Base-by-base conservation (phyloP, 1,139 yeast genomes). In the Saccharomyces pastorianus region DNA sequence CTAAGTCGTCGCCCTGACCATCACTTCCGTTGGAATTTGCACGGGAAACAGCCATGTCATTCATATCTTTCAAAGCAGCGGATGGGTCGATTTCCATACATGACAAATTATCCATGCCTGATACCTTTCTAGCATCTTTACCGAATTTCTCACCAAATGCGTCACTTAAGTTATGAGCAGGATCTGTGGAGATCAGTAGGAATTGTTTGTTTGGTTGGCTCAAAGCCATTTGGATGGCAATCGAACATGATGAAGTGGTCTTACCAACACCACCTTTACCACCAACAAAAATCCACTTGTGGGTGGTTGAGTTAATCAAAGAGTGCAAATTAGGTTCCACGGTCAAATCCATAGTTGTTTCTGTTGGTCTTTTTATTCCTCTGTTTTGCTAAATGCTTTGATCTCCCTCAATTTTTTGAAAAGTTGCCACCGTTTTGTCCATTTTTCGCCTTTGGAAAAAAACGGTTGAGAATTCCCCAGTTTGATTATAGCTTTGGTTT, bases 241-340 rank as follows among this genome's bases (percentile, higher is more conserved):
- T 80, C 25, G 98, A 90, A 51, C 96, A 91, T 0, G 98, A 91
- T 2, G 97, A 88, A 48, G 99, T 93, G 61, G 99, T 93, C 71
- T 93, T 93, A 63, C 99, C 99, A 44, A 93, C 99, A 73, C 99
- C 99, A 70, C 99, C 99, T 76, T 93, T 93, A 64, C 99, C 99
- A 58, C 99, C 99, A 47, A 91, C 98, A 68, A 93, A 93, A 61
- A 93, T 87, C 99, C 99, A 93, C 67, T 88, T 88, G 66, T 93
- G 80, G 17, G 93, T 74, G 47, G 74, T 86, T 61, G 85, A 89
- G 32, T 76, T 67, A 52, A 86, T 75, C 53, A 86, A 73, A 27
- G 87, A 82, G 62, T 81, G 81, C 61, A 86, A 77, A 38, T 85
- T 83, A 58, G 91, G 89, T 63, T 85, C 91, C 46, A 77, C 78